These are phyloP conservation scores for Beauveria caledonica DNA, from an alignment of 2,329 filamentous ascomycete genomes.

Conservation along the genomic window DNA sequence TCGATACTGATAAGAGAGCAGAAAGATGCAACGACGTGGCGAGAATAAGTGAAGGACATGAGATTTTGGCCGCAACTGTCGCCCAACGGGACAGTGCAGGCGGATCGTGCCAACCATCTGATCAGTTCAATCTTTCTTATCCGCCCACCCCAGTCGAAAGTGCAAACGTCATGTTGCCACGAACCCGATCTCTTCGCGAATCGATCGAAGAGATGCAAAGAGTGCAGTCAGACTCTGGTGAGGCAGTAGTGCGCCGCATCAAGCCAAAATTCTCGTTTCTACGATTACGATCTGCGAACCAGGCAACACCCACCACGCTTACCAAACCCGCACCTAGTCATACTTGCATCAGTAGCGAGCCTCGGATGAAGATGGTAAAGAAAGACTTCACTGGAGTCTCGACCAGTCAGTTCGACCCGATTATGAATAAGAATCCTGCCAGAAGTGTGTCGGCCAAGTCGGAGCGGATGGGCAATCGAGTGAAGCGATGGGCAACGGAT, in stretches of 20 bases:
- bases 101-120: conserved; percentile 19
- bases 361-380: neutral
- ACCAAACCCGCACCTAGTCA: neutral
- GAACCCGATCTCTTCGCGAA: conserved; percentile 5
- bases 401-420: neutral
- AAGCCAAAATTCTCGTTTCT: conserved; percentile 10
- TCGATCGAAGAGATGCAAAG: neutral
- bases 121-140: conserved; percentile 29
- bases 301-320: neutral
- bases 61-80: conserved; percentile 4
- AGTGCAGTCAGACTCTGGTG: neutral
- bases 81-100: conserved; percentile 8
- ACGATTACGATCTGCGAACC: neutral
- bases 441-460: conserved; percentile 12
- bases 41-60: neutral
- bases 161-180: conserved; percentile 11
- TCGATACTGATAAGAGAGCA: conserved; percentile 12
- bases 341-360: neutral
- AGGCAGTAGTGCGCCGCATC: neutral
- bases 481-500: conserved; percentile 27
- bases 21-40: conserved; percentile 2
- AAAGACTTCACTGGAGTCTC: neutral
- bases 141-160: conserved; percentile 18
- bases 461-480: conserved; percentile 19
- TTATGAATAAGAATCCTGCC: neutral